phyloP scores from a whole-genome alignment of 352 stramenopile genomes.

The Pythium sp. region DNA sequence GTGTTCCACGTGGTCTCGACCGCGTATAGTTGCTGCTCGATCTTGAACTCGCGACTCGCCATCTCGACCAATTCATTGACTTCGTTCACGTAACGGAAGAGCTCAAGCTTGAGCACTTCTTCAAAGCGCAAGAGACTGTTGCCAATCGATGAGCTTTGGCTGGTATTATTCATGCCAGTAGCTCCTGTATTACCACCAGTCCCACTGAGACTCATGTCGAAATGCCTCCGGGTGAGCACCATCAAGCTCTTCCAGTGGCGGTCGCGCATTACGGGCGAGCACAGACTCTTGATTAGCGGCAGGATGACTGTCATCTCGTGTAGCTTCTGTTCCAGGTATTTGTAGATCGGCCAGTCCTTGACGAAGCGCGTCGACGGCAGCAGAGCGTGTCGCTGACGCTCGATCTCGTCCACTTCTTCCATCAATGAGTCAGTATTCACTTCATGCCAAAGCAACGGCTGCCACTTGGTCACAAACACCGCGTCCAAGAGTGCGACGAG shows the following conservation, averaged over 20 bases:
- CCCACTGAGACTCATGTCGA: slow-evolving; percentile 47
- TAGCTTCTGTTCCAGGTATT: slow-evolving; percentile 87
- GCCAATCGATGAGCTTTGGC: background rate
- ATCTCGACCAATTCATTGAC: slow-evolving; percentile 95
- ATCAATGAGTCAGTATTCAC: slow-evolving; percentile 88
- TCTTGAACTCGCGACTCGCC: slow-evolving; percentile 96
- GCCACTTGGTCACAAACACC: slow-evolving; percentile 80
- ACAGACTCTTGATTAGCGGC: slow-evolving; percentile 87
- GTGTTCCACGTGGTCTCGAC: slow-evolving; percentile 90
- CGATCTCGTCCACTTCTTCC: slow-evolving; percentile 86
- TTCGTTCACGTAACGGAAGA: slow-evolving; percentile 91
- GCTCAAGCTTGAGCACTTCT: slow-evolving; percentile 91
- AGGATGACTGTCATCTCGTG: slow-evolving; percentile 92
- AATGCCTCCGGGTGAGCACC: slow-evolving; percentile 85
- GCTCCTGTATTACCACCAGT: slow-evolving; percentile 4
- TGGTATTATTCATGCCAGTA: background rate
- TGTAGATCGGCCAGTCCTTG: slow-evolving; percentile 94
- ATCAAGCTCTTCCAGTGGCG: slow-evolving; percentile 89
- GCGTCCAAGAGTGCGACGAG: slow-evolving; percentile 87
- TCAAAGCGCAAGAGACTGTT: slow-evolving; percentile 77
- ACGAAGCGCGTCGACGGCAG: slow-evolving; percentile 51
- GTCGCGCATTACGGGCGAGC: slow-evolving; percentile 85
- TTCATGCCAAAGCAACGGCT: slow-evolving; percentile 84
- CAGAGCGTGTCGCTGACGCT: slow-evolving; percentile 51
- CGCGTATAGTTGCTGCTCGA: slow-evolving; percentile 93